Evolutionary conservation across 148 eudicot species (phyloP), one percentile per base, ranked within the genome.

Genomic region (Nepenthes gracilis): DNA sequence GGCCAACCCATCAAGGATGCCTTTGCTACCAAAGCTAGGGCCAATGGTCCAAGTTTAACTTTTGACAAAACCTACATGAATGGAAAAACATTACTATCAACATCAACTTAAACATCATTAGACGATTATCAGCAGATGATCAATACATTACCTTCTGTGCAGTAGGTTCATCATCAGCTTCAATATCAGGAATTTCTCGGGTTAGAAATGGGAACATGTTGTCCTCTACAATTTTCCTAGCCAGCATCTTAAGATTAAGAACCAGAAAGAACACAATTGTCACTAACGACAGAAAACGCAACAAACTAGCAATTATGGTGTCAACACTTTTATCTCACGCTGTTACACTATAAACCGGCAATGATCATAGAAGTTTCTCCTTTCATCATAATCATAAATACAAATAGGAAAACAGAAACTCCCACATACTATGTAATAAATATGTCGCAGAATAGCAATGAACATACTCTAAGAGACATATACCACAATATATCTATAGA

Each of bases 151-250:
- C 99, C 91, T 76, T 83, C 59, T 64, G 77, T 48, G 83, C 79
- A 66, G 67, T 69, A 57, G 82, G 58, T 59, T 80, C 96, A 12
- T 75, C 79, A 49, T 81, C 84, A 70, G 76, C 68, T 65, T 75
- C 85, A 74, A 64, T 58, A 48, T 89, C 90, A 55, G 81, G 77
- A 72, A 62, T 61, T 63, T 86, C 86, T 60, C 64, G 70, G 1
- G 89, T 73, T 60, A 94, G 74, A 69, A 75, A 71, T 23, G 90
- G 68, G 67, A 83, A 83, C 72, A 94, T 60, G 68, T 77, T 74
- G 61, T 89, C 89, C 76, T 94, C 99, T 64, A 89, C 55, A 34
- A 89, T 75, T 81, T 77, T 87, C 79, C 75, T 85, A 5, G 97
- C 95, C 63, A 94, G 92, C 95, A 94, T 94, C 99, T 94, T 54